A percentile compares a stretch with the other conserved stretches of the same genome.
Conservation (phyloP, 2,329 filamentous ascomycete genomes). For the Colletotrichum sp. region DNA sequence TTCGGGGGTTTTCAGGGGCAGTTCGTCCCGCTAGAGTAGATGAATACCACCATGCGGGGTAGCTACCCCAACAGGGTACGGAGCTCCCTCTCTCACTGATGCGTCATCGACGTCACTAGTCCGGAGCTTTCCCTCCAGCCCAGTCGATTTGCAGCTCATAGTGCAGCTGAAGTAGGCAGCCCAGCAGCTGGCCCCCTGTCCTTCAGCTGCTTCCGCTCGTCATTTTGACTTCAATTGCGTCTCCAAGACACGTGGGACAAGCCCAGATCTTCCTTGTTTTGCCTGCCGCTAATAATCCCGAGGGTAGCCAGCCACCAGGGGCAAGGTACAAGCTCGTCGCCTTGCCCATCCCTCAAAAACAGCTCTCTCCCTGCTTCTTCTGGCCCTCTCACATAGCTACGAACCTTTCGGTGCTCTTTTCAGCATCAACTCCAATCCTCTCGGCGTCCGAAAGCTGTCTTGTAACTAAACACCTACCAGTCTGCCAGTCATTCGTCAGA, state of each 20-base stretch:
- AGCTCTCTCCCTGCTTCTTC: background rate
- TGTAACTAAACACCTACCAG: background rate
- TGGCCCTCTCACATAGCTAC: background rate
- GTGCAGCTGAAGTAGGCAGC: background rate
- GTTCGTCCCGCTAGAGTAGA: background rate
- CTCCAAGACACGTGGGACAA: background rate
- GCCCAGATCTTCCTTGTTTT: background rate
- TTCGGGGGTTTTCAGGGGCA: background rate
- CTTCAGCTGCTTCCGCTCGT: background rate
- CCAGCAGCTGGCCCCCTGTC: background rate
- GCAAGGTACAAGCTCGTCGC: background rate
- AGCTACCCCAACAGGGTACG: background rate
- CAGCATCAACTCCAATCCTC: background rate
- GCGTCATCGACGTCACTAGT: constrained; percentile 14
- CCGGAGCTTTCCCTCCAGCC: constrained; percentile 15
- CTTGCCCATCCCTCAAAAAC: background rate
- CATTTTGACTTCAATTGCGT: constrained; percentile 1
- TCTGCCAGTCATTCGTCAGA: background rate
- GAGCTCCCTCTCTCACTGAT: background rate
- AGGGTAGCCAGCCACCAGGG: background rate
- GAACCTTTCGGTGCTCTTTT: background rate
- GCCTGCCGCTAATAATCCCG: background rate
- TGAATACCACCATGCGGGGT: background rate
- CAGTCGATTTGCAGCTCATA: background rate
- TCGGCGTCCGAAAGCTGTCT: background rate